Base-by-base conservation (phyloP, 2,329 filamentous ascomycete species). In the Plenodomus biglobosus region DNA sequence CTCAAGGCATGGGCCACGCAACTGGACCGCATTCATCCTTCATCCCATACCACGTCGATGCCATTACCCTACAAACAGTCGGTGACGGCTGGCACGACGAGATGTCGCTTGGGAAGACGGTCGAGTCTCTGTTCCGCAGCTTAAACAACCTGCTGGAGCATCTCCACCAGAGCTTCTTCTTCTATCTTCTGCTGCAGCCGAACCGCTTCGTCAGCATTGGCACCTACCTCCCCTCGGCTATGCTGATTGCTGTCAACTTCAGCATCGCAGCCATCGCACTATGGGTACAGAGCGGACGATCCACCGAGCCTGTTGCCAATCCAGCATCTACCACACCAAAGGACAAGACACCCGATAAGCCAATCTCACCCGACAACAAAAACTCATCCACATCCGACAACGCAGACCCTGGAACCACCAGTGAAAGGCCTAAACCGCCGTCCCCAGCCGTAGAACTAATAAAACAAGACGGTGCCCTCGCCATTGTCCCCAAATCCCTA, bases 131-230 rank as follows among this genome's bases (percentile, higher is more conserved):
- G 2, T 95, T 95, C 71, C 82, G 94, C 62, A 96, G 90, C 70
- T 77, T 99, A 72, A 99, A 99, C 76, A 99, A 99, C 67, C 76
- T 99, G 49, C 81, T 99, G 24, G 94, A 99, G 74, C 92, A 99
- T 69, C 80, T 99, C 52, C 94, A 99, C 70, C 94, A 99, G 75
- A 96, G 92, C 71, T 99, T 99, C 78, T 99, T 99, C 81, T 97
- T 99, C 75, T 99, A 99, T 71, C 78, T 99, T 42, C 80, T 99
- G 38, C 91, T 97, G 84, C 87, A 95, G 59, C 83, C 86, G 22
- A 89, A 94, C 63, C 85, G 92, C 10, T 99, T 99, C 68, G 94
- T 97, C 60, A 97, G 92, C 73, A 99, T 99, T 55, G 94, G 94
- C 15, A 99, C 92, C 1, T 99, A 99, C 67, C 80, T 99, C 3